These are phyloP conservation scores for Neofusicoccum cordaticola DNA, from an alignment of 2,329 filamentous ascomycete genomes.

Conservation along the genomic window DNA sequence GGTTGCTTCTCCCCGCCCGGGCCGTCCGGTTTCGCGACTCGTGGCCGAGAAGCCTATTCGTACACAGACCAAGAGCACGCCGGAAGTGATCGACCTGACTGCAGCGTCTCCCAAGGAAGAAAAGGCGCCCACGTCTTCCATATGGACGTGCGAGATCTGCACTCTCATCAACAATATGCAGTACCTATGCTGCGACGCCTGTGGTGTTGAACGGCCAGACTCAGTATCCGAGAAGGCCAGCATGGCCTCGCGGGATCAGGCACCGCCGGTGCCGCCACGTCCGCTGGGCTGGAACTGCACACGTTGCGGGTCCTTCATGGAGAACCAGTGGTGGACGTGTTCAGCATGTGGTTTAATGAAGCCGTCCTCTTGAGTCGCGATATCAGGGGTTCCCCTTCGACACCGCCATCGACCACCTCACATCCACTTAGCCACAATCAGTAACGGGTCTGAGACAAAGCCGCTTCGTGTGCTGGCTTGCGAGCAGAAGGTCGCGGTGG, in stretches of 20 bases:
- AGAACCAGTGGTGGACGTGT: constrained; percentile 64
- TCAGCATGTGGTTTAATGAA: constrained; percentile 60
- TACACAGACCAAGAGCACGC: constrained; percentile 19
- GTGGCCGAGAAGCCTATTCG: constrained; percentile 23
- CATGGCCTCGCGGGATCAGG: constrained; percentile 27
- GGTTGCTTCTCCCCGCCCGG: constrained; percentile 21
- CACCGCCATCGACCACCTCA: background rate
- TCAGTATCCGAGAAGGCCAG: constrained; percentile 30
- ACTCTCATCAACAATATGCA: constrained; percentile 61
- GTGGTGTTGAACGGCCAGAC: constrained; percentile 53
- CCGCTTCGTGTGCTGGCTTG: background rate
- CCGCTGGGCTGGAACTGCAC: constrained; percentile 59
- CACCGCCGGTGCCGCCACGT: constrained; percentile 31
- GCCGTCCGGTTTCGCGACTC: constrained; percentile 34
- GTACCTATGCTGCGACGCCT: constrained; percentile 60
- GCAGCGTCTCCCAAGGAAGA: constrained; percentile 23
- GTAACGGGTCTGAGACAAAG: background rate
- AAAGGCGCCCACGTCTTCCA: constrained; percentile 28
- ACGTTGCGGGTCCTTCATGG: constrained; percentile 61
- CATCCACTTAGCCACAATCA: background rate
- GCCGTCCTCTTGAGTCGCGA: constrained; percentile 24
- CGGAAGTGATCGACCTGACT: constrained; percentile 17
- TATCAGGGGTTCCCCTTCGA: background rate
- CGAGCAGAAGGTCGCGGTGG: background rate
- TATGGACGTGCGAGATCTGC: constrained; percentile 61